Evolutionary conservation across 805 yeast species (phyloP).

Genomic region (Naumovozyma dairenensis): DNA sequence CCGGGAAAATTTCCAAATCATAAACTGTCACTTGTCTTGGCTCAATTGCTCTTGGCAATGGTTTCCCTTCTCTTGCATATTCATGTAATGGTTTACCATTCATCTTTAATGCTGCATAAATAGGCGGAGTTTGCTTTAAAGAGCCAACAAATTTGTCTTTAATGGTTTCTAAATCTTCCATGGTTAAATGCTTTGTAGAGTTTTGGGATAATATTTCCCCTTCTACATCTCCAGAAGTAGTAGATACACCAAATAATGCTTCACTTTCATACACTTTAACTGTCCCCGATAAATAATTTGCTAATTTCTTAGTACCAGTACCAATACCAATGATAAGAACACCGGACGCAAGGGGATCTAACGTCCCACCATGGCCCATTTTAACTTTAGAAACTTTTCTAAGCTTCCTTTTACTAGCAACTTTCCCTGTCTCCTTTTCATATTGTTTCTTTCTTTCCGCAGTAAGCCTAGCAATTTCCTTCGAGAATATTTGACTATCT

Average conservation of each 20-base stretch:
- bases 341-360: constrained; percentile 95
- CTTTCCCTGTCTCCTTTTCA: constrained; percentile 32
- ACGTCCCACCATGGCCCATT: constrained; percentile 97
- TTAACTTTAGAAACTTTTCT: constrained; percentile 52
- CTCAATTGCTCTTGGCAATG: constrained; percentile 76
- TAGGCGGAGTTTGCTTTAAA: constrained; percentile 85
- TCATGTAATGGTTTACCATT: constrained; percentile 90
- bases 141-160: constrained; percentile 68
- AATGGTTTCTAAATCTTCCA: constrained; percentile 39
- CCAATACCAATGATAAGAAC: constrained; percentile 90
- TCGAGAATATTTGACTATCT: constrained; percentile 45
- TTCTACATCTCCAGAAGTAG: constrained; percentile 90
- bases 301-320: constrained; percentile 73
- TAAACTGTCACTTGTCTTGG: constrained; percentile 59
- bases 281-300: constrained; percentile 61
- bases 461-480: constrained; percentile 42
- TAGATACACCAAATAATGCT: constrained; percentile 80
- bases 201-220: constrained; percentile 66
- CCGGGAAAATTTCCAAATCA: constrained; percentile 40
- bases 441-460: constrained; percentile 36
- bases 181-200: constrained; percentile 45
- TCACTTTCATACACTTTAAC: constrained; percentile 72
- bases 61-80: constrained; percentile 80
- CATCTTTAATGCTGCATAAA: constrained; percentile 88
- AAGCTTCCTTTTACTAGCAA: constrained; percentile 42